Evolutionary conservation across 2,329 filamentous ascomycete species (phyloP).

Genomic region (Fusarium sacchari): DNA sequence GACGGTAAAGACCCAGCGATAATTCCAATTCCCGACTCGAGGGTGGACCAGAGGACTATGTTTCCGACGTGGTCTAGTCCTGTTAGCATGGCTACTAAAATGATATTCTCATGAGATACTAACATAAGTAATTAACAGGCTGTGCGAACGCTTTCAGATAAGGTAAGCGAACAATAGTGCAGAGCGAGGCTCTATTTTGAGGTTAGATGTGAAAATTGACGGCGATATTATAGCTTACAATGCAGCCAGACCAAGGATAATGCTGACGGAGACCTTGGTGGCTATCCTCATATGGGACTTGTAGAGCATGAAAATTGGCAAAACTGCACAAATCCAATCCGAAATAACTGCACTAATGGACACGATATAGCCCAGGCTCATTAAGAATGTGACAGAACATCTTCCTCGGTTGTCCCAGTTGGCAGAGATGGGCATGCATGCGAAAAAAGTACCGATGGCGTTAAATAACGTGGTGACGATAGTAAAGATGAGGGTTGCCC

Average conservation of each 20-base stretch:
- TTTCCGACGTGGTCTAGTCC: slow-evolving; percentile 9
- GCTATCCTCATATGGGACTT: slow-evolving; percentile 25
- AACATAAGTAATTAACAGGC: slow-evolving; percentile 7
- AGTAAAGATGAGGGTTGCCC: slow-evolving; percentile 7
- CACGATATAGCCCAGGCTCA: slow-evolving; percentile 9
- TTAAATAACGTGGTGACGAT: background rate
- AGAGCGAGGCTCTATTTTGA: slow-evolving; percentile 11
- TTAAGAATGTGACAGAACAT: background rate
- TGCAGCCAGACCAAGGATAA: slow-evolving; percentile 25
- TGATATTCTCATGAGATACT: accelerated
- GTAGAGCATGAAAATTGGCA: slow-evolving; percentile 29
- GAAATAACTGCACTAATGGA: slow-evolving; percentile 3
- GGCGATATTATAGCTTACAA: background rate
- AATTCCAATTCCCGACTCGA: slow-evolving; percentile 34
- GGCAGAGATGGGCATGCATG: slow-evolving; percentile 6
- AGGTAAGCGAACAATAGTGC: slow-evolving; percentile 23
- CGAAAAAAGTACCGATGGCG: background rate
- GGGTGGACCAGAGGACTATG: slow-evolving; percentile 22
- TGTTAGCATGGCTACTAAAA: background rate
- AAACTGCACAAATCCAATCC: slow-evolving; percentile 24
- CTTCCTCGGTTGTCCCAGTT: background rate
- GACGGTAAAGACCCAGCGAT: slow-evolving; percentile 23
- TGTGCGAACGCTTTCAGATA: slow-evolving; percentile 16
- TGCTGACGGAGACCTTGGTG: slow-evolving; percentile 22
- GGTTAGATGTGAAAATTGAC: accelerated